A percentile compares a stretch with the other conserved stretches of the same genome.
Evolutionary conservation across 2,329 filamentous ascomycete species (phyloP).

Genomic region (Cladosporium sp.): DNA sequence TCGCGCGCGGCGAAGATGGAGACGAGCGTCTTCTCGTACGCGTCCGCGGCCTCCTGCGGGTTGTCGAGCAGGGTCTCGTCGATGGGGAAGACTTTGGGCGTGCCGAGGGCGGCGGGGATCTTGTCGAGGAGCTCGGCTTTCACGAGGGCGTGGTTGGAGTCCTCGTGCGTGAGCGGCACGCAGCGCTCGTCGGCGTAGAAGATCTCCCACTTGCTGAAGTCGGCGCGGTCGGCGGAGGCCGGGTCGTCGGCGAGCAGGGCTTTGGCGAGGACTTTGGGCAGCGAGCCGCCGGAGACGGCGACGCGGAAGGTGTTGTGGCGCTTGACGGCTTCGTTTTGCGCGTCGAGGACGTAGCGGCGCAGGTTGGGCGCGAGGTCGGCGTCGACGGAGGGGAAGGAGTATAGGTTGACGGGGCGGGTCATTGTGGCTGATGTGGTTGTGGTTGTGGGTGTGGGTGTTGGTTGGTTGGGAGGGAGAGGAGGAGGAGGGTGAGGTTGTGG

Average conservation of each 20-base stretch:
- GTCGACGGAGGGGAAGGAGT: slow-evolving; percentile 68
- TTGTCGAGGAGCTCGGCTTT: slow-evolving; percentile 85
- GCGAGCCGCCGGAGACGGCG: slow-evolving; percentile 86
- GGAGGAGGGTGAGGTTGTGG: too few relatives aligned
- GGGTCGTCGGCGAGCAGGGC: slow-evolving; percentile 60
- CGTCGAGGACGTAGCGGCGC: slow-evolving; percentile 73
- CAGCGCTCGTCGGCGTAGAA: slow-evolving; percentile 98
- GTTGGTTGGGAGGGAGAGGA: neutral
- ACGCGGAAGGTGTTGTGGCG: slow-evolving; percentile 85
- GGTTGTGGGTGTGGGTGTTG: neutral
- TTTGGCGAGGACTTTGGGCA: slow-evolving; percentile 80
- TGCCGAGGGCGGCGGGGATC: slow-evolving; percentile 61
- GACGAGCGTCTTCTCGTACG: slow-evolving; percentile 86
- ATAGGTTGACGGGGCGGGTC: slow-evolving; percentile 54
- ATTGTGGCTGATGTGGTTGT: slow-evolving; percentile 19
- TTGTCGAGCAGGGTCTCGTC: slow-evolving; percentile 64
- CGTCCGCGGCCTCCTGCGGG: slow-evolving; percentile 84
- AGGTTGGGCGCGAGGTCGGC: slow-evolving; percentile 68
- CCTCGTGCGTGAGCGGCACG: slow-evolving; percentile 81
- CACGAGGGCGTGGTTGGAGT: slow-evolving; percentile 89
- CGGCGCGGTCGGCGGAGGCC: slow-evolving; percentile 56
- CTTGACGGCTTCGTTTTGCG: slow-evolving; percentile 70
- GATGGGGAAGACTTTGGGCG: slow-evolving; percentile 73
- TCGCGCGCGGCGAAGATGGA: slow-evolving; percentile 82
- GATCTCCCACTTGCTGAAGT: slow-evolving; percentile 89